Conservation (phyloP, 2,329 filamentous ascomycete genomes). For the Paecilomyces fulvus region DNA sequence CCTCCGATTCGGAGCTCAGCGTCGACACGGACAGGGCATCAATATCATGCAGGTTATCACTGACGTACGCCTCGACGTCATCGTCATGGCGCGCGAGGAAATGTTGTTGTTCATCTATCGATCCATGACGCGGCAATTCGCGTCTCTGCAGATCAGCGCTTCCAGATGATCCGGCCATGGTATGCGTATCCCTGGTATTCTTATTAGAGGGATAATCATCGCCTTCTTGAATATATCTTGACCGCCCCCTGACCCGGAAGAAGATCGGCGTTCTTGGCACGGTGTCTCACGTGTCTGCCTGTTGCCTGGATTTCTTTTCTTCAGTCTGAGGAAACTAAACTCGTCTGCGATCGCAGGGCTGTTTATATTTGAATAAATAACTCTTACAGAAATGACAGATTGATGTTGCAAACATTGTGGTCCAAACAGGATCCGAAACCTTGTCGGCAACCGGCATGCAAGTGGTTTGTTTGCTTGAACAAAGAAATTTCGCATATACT, state of each 20-base stretch:
- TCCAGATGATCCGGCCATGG: background rate
- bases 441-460: background rate
- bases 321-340: background rate
- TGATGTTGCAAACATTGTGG: background rate
- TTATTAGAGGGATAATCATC: background rate
- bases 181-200: background rate
- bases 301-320: background rate
- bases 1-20: background rate
- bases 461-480: background rate
- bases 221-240: background rate
- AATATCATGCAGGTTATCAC: background rate
- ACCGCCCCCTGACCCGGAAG: background rate
- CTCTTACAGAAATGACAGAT: background rate
- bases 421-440: background rate
- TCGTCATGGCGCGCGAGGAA: background rate
- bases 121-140: background rate
- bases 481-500: background rate
- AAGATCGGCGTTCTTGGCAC: background rate
- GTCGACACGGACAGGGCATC: background rate
- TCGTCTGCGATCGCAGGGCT: background rate
- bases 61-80: background rate
- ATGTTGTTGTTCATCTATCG: background rate
- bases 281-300: background rate
- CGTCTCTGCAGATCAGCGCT: background rate
- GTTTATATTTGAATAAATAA: background rate